A percentile compares a stretch with the other conserved stretches of the same genome.
These are phyloP conservation scores for Coemansia biformis DNA, from an alignment of 192 early-diverging fungal species.

Conservation along the genomic window DNA sequence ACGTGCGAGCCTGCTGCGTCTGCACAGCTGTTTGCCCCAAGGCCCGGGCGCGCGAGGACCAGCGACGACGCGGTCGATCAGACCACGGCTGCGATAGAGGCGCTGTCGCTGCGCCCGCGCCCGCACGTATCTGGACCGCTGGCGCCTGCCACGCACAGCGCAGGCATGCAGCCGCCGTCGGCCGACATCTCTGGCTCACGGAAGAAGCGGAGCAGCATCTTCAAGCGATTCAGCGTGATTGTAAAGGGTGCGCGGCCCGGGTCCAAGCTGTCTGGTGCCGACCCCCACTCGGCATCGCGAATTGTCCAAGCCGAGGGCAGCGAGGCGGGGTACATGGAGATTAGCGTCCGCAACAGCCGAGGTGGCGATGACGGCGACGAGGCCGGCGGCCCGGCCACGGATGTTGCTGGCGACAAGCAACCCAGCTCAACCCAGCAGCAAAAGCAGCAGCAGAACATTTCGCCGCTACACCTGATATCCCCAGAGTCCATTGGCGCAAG, in stretches of 20 bases:
- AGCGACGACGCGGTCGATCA: slow-evolving; percentile 20
- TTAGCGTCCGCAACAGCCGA: slow-evolving; percentile 16
- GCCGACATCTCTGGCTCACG: slow-evolving; percentile 11
- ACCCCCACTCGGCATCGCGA: slow-evolving; percentile 16
- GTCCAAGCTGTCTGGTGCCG: slow-evolving; percentile 5
- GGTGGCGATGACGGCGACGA: not conserved
- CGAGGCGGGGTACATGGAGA: slow-evolving; percentile 42
- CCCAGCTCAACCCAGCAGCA: not conserved
- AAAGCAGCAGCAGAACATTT: no score
- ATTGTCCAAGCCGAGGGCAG: slow-evolving; percentile 34
- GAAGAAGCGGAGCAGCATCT: slow-evolving; percentile 34
- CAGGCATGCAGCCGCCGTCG: not conserved
- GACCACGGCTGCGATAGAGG: slow-evolving; percentile 47
- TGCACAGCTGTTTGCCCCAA: not conserved
- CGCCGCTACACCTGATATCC: not conserved
- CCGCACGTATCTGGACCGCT: slow-evolving; percentile 10
- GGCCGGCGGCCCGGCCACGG: not conserved
- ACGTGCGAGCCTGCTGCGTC: no score
- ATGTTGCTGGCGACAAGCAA: not conserved
- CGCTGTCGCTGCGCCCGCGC: slow-evolving; percentile 26
- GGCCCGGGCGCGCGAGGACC: no score
- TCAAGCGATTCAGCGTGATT: slow-evolving; percentile 42
- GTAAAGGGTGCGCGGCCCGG: slow-evolving; percentile 33
- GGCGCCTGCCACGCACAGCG: slow-evolving; percentile 2
- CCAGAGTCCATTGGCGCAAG: slow-evolving; percentile 7